phyloP scores from a whole-genome alignment of 345 rosid species.

The Eucalyptus cloeziana region DNA sequence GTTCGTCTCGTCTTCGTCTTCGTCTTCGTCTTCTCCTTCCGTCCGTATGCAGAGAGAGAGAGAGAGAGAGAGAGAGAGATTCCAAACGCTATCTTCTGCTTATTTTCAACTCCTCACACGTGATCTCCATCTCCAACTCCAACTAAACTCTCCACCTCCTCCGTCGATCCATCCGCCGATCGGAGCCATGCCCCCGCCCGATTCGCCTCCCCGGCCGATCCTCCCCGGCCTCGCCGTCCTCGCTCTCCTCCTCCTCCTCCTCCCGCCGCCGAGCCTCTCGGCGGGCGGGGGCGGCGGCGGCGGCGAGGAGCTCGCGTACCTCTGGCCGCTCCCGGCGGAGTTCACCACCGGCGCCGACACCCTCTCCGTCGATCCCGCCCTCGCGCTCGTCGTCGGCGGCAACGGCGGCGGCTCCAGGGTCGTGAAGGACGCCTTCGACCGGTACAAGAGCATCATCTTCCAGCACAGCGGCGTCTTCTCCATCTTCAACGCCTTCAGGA shows the following conservation, averaged over 20 bases:
- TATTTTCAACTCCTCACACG: accelerated
- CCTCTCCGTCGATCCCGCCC: constrained; percentile 56
- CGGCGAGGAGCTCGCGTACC: constrained; percentile 24
- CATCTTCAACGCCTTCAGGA: constrained; percentile 8
- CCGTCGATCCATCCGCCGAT: neutral
- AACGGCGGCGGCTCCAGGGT: constrained; percentile 40
- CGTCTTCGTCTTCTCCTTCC: neutral
- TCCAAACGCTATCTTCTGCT: neutral
- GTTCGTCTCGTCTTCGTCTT: neutral
- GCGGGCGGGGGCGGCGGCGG: constrained; percentile 1
- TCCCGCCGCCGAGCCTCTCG: neutral
- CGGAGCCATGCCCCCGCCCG: neutral
- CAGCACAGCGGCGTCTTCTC: constrained; percentile 18
- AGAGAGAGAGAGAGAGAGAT: accelerated
- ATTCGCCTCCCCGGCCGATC: neutral
- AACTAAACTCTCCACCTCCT: neutral
- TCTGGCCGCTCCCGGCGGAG: constrained; percentile 81
- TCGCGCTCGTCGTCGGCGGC: constrained; percentile 38
- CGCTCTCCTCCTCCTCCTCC: neutral
- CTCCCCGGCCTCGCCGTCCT: neutral
- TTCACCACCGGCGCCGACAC: constrained; percentile 44
- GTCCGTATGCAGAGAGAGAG: accelerated
- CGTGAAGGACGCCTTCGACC: constrained; percentile 51
- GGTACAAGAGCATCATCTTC: constrained; percentile 60
- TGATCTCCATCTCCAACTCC: neutral